These are phyloP conservation scores for Penicillium bovifimosum DNA, from an alignment of 495 filamentous ascomycete species.

Conservation along the genomic window DNA sequence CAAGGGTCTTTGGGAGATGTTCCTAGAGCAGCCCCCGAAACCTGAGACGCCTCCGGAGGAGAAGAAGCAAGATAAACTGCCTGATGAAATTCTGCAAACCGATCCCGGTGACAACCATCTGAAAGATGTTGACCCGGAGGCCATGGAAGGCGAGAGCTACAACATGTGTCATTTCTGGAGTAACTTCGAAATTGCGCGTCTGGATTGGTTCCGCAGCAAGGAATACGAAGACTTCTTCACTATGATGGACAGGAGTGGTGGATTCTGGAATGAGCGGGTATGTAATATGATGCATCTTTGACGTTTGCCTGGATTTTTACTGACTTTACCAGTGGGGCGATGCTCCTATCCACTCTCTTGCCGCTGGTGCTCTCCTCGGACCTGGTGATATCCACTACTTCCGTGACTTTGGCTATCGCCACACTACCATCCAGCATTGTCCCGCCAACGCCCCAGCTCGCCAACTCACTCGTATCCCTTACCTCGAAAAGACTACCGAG, in stretches of 20 bases:
- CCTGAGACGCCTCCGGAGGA: slow-evolving; percentile 51
- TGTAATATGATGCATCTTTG: slow-evolving; percentile 24
- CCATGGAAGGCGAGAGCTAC: slow-evolving; percentile 96
- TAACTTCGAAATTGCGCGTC: slow-evolving; percentile 96
- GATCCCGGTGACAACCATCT: slow-evolving; percentile 68
- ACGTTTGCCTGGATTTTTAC: neutral
- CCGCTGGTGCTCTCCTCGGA: slow-evolving; percentile 79
- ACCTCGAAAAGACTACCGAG: slow-evolving; percentile 74
- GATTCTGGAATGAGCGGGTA: slow-evolving; percentile 99
- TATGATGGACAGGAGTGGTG: slow-evolving; percentile 97
- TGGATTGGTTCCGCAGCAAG: slow-evolving; percentile 94
- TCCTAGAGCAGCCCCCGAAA: slow-evolving; percentile 68
- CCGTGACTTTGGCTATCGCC: slow-evolving; percentile 97
- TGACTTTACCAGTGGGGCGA: slow-evolving; percentile 77
- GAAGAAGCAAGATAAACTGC: slow-evolving; percentile 64
- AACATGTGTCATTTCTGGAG: slow-evolving; percentile 99
- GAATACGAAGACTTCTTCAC: slow-evolving; percentile 98
- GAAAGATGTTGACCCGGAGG: slow-evolving; percentile 80
- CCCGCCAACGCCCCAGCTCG: slow-evolving; percentile 91
- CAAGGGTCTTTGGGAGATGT: slow-evolving; percentile 98
- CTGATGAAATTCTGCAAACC: slow-evolving; percentile 74
- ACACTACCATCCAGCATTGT: slow-evolving; percentile 98
- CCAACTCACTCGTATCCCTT: slow-evolving; percentile 77
- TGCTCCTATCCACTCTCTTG: slow-evolving; percentile 96
- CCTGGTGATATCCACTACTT: slow-evolving; percentile 94